Evolutionary conservation across 2,329 filamentous ascomycete genomes (phyloP).

Genomic region (Nigrospora osmanthi): DNA sequence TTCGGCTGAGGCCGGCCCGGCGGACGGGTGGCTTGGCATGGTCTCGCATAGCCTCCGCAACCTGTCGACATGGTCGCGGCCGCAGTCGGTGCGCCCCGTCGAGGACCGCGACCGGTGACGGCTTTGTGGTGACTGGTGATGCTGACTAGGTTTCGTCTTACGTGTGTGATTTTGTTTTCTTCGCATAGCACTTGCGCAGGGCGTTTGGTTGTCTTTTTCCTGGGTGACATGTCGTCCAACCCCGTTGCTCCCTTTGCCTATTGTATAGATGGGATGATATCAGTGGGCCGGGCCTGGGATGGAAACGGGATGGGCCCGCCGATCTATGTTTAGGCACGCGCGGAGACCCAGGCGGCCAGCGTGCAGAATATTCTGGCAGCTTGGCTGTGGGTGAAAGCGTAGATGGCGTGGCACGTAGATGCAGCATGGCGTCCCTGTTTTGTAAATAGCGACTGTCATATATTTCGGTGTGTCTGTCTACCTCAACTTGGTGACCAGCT

Average conservation of each 20-base stretch:
- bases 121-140: not conserved
- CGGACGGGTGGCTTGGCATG: not conserved
- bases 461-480: too few species aligned
- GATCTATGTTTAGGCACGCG: too few species aligned
- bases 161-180: not conserved
- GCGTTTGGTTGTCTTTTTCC: not conserved
- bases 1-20: not conserved
- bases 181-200: conserved; percentile 1
- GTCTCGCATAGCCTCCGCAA: conserved; percentile 23
- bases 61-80: conserved; percentile 3
- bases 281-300: too few species aligned
- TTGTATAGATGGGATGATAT: too few species aligned
- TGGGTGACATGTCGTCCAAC: not conserved
- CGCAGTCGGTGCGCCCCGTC: not conserved
- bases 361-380: too few species aligned
- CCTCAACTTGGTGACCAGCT: conserved; percentile 16
- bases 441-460: too few species aligned
- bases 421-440: too few species aligned
- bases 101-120: conserved; percentile 8
- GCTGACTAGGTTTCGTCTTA: not conserved
- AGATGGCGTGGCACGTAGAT: too few species aligned
- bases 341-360: too few species aligned
- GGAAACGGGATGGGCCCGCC: too few species aligned
- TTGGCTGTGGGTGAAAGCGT: too few species aligned
- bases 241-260: too few species aligned